Evolutionary conservation across 1,284 basidiomycete genomes (phyloP), one percentile per base, ranked within the genome.

Genomic region (Cutaneotrichosporon cyanovorans): DNA sequence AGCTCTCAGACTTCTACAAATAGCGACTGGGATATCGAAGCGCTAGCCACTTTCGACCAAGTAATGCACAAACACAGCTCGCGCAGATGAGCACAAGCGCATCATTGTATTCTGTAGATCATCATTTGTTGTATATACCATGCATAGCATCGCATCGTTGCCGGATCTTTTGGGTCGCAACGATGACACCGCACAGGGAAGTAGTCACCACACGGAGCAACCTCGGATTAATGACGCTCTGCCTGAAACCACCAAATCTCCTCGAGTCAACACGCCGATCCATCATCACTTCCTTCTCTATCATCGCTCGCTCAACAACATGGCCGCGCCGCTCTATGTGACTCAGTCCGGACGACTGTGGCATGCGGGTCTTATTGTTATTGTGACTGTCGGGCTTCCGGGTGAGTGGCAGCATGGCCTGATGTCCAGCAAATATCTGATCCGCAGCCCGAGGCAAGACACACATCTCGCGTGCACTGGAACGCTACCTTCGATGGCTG

Each of bases 401-500:
- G 74, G 72, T 72, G 37, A 37, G 71, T 54, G n/a, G 4, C 12
- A 21, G 36, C 11, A 19, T n/a, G 22, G 14, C 18, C 37, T 22
- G 20, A 9, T 25, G 22, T 19, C 16, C 25, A 31, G 25, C 8
- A 28, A 28, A 12, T 7, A 7, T 7, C 25, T 28, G 12, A 28
- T 12, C 25, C 22, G 1, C 50, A 67, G 89, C 88, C 5, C 80
- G 92, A 43, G 92, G 92, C 38, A 97, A 97, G 74, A 97, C 92
- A 0, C 95, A 98, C 69, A 87, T 98, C 48, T 92, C 91, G 1
- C 81, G 93, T 44, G 84, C 93, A 16, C 79, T 98, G 23, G 92
- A 98, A 68, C 82, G 95, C 20, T 99, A 98, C 71, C 79, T 98
- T 1, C 80, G 89, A 62, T 99, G 95, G 95, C 86, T 92, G 64